Base-by-base conservation (phyloP, 2,329 filamentous ascomycete species). In the Colletotrichum melonis region DNA sequence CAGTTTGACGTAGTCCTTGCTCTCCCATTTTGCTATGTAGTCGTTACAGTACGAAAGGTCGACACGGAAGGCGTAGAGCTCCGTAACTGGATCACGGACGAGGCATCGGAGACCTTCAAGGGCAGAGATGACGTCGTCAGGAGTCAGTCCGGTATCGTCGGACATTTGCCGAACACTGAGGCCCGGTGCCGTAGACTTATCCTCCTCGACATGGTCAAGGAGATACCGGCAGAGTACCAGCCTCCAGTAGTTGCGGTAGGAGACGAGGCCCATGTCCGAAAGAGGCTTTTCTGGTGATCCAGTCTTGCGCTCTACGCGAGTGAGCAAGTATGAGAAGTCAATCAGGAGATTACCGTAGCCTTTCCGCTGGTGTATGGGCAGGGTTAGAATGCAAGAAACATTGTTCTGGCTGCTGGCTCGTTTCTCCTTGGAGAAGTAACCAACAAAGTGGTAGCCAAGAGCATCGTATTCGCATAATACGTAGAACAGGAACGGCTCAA, bases 341-440 rank as follows among this genome's bases (percentile, higher is more conserved):
- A 99, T 99, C 59, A 99, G 89, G 26, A 98, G 91, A 79, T 98
- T 96, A 6, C 97, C 97, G 78, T 98, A 99, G 70, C 97, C 97
- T 82, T 98, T 98, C 68, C 97, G 92, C 84, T 98, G 96, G 80
- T 98, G 97, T 67, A 98, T 98, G 0, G 97, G 97, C 52, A 99
- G 86, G 4, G 97, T 98, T 60, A 99, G 86, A 77, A 99, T 99
- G 82, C 97, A 99, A 9, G 95, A 98, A 60, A 99, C 97, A 76
- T 99, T 99, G 82, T 99, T 98, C 78, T 95, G 93, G 74, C 95
- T 97, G 82, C 94, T 96, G 2, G 95, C 93, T 56, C 97, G 90
- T 84, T 99, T 99, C 84, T 99, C 97, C 82, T 99, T 99, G 63
- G 97, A 98, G 79, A 99, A 99, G 81, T 99, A 99, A n/a, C 97